Conservation (phyloP, 768 basidiomycete genomes). For the Nidularia pulvinata region DNA sequence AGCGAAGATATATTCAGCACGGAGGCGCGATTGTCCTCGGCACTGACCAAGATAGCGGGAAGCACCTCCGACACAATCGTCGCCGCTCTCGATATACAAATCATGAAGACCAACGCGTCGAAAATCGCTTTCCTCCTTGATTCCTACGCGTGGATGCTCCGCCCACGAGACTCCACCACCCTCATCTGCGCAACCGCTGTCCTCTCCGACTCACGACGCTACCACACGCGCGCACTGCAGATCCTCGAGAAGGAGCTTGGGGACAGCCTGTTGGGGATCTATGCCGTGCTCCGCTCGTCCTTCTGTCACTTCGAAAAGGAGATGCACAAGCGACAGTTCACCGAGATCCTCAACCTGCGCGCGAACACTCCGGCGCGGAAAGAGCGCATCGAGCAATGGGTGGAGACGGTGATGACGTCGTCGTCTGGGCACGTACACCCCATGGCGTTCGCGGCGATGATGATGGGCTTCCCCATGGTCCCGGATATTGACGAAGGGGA, state of each 20-base stretch:
- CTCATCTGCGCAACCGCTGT: slow-evolving; percentile 44
- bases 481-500: slow-evolving; percentile 32
- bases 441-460: slow-evolving; percentile 63
- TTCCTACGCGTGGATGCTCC: slow-evolving; percentile 52
- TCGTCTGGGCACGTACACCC: slow-evolving; percentile 34
- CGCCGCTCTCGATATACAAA: slow-evolving; percentile 54
- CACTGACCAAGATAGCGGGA: slow-evolving; percentile 39
- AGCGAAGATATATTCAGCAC: slow-evolving; percentile 23
- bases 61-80: slow-evolving; percentile 50
- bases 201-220: slow-evolving; percentile 22
- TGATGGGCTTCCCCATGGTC: slow-evolving; percentile 43
- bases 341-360: slow-evolving; percentile 42
- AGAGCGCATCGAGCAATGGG: slow-evolving; percentile 51
- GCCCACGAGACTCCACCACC: slow-evolving; percentile 49
- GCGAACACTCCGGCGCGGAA: slow-evolving; percentile 33
- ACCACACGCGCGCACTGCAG: slow-evolving; percentile 28
- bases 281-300: slow-evolving; percentile 34
- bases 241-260: slow-evolving; percentile 54
- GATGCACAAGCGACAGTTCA: slow-evolving; percentile 35
- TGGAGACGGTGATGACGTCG: slow-evolving; percentile 44
- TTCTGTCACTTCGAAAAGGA: slow-evolving; percentile 47
- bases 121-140: slow-evolving; percentile 41
- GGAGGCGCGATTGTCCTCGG: slow-evolving; percentile 27
- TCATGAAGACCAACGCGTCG: slow-evolving; percentile 27
- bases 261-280: slow-evolving; percentile 41